phyloP scores from a whole-genome alignment of 1,284 basidiomycete species.

The Microbotryum violaceum region DNA sequence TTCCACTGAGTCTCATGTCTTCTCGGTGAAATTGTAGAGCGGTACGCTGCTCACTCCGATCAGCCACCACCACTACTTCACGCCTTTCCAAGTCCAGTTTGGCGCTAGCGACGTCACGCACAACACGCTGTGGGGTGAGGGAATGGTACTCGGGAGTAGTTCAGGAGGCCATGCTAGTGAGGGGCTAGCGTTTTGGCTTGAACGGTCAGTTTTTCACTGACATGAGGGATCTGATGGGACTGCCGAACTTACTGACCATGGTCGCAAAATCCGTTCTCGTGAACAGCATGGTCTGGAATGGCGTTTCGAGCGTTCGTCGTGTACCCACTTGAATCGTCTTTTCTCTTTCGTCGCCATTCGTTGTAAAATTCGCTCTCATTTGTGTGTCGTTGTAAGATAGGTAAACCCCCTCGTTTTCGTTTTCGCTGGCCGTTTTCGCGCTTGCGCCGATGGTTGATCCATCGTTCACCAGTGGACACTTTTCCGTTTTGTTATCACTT shows the following conservation, averaged over 20 bases:
- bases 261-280: neutral
- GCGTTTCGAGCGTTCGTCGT: slow-evolving; percentile 23
- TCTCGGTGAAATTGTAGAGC: neutral
- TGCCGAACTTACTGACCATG: neutral
- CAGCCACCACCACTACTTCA: slow-evolving; percentile 13
- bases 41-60: slow-evolving; percentile 3
- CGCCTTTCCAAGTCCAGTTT: slow-evolving; percentile 8
- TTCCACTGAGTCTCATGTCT: no score
- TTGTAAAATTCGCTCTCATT: neutral
- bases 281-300: slow-evolving; percentile 14
- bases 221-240: no score
- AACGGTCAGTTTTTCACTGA: slow-evolving; percentile 2
- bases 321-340: slow-evolving; percentile 18
- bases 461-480: no score
- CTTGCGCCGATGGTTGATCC: no score
- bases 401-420: no score
- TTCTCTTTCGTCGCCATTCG: no score
- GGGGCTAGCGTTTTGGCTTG: slow-evolving; percentile 4
- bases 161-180: slow-evolving; percentile 4
- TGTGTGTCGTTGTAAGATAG: neutral
- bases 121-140: slow-evolving; percentile 2
- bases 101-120: slow-evolving; percentile 8
- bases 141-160: neutral
- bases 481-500: no score
- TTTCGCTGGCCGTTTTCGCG: no score